Base-by-base conservation (phyloP, 768 basidiomycete species). In the Obba rivulosa region DNA sequence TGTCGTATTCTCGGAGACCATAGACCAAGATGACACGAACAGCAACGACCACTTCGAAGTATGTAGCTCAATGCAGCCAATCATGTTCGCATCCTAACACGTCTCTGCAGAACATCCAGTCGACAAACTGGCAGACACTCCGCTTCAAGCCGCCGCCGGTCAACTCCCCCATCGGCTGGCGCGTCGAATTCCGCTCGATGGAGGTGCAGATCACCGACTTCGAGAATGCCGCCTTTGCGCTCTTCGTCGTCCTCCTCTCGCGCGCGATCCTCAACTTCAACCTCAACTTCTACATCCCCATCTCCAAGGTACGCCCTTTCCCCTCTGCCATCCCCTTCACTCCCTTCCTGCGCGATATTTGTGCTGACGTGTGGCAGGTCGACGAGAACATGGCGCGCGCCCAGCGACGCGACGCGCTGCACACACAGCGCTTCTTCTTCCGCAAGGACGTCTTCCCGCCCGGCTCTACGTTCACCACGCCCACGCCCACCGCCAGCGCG, bases 141-240 rank as follows among this genome's bases (percentile, higher is more conserved):
- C 81, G 96, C 41, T 99, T 99, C 79, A 99, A 99, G 65, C 96
- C 96, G 2, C 96, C 96, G 11, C 95, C 96, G 22, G 85, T 90
- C 4, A 84, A 88, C 46, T 92, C 95, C 4, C 65, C 81, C 7
- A 97, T 98, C 46, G 96, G 95, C 25, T 99, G 96, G 96, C 78
- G 96, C 35, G 95, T 98, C 4, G 96, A 99, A 65, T 99, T 99
- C 69, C 77, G 96, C 49, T 92, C 89, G 64, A 98, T 98, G 96
- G 96, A 99, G 65, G 93, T 98, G 2, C 96, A 98, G 62, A 80
- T 97, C 63, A 98, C 96, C 8, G 96, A 99, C 69, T 99, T 93
- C 60, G 96, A 98, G 71, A 99, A 99, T 63, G 96, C 96, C 1
- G 93, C 96, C 5, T 97, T 92, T 65, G 82, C 92, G 28, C 80